Evolutionary conservation across 768 basidiomycete genomes (phyloP), one percentile per base, ranked within the genome.

Genomic region (Agrocybe praecox): DNA sequence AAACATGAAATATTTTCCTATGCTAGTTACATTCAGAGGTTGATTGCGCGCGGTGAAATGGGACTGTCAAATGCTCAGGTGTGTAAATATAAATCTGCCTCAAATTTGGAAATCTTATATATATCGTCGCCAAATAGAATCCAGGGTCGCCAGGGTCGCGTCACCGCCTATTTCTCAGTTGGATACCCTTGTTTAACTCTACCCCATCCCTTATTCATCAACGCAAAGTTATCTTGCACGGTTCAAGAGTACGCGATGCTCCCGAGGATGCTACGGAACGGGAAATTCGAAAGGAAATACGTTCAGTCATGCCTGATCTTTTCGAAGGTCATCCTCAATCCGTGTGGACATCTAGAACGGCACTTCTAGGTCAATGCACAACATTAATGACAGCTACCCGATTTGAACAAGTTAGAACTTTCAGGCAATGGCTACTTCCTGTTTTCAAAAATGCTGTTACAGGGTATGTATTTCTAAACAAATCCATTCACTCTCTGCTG

Each of bases 361-460:
- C 65, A n/a, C 61, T 86, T 17, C 67, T 76, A 12, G 60, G 66
- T 15, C 73, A 69, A 23, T 89, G 87, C 66, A 69, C 63, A 9
- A 74, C 71, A 4, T 65, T 88, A 43, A 64, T 85, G 26, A 69
- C 69, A 4, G 85, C 89, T 2, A 78, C 89, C 21, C 83, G 88
- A 19, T 92, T 84, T 59, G 89, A 92, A 60, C 90, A 92, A 72
- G 83, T 90, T 34, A 78, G 87, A 62, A 82, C 82, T 9, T 80
- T 92, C 53, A 79, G 77, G 53, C 81, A 84, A 47, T 94, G 92
- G 92, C 74, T 94, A 29, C 67, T 90, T n/a, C 92, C 91, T 2
- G 74, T 85, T 22, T 76, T 89, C 42, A 80, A 80, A 60, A 85
- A 82, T 59, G 72, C 78, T 54, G 71, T 88, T 12, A 56, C 72